Conservation (phyloP, 1,139 yeast species). For the Magnusiomyces suaveolens region DNA sequence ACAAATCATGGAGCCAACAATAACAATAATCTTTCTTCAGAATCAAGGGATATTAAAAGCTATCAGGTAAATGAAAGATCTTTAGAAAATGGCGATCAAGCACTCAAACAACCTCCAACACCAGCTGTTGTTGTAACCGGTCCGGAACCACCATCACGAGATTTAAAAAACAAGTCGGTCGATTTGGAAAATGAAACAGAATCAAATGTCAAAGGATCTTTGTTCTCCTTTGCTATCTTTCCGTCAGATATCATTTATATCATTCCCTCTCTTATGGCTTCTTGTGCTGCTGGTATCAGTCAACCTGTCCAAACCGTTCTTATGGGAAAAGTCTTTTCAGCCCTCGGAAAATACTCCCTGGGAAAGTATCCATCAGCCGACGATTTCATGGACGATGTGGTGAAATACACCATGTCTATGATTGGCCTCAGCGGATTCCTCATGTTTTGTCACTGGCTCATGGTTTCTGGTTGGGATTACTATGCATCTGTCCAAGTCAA, state of each 20-base stretch:
- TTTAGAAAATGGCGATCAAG: too few species aligned
- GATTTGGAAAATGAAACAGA: neutral
- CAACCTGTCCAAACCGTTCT: constrained; percentile 58
- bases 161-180: neutral
- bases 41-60: neutral
- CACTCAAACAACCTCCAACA: neutral
- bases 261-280: constrained; percentile 22
- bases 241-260: constrained; percentile 25
- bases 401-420: constrained; percentile 28
- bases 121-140: neutral
- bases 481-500: constrained; percentile 65
- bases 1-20: neutral
- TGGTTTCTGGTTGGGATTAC: constrained; percentile 53
- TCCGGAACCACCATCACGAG: neutral
- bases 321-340: constrained; percentile 54
- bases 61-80: neutral
- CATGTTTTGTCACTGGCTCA: constrained; percentile 44
- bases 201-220: constrained; percentile 5
- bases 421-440: constrained; percentile 53
- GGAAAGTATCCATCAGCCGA: constrained; percentile 24
- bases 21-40: too few species aligned
- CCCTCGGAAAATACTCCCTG: constrained; percentile 36
- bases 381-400: constrained; percentile 38
- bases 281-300: constrained; percentile 40
- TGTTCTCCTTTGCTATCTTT: constrained; percentile 9